Base-by-base conservation (phyloP, 73 alveolate species). In the Blepharisma stoltei region DNA sequence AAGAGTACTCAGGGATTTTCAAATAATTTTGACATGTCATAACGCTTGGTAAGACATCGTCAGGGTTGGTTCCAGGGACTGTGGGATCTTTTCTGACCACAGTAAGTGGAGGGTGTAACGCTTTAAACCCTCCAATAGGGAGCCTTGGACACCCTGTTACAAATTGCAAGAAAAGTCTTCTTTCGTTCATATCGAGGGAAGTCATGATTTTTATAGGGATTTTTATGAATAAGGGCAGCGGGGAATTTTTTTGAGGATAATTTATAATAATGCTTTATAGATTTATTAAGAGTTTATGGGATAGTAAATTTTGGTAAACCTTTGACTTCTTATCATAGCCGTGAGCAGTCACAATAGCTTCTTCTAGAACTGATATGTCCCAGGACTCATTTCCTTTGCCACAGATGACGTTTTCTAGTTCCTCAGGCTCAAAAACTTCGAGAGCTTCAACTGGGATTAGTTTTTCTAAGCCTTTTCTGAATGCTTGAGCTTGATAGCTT, bases 101-200 rank as follows among this genome's bases (percentile, higher is more conserved):
- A 69, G 97, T 93, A 43, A 93, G 71, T 78, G 92, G 92, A 38
- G 98, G 98, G 76, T 81, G 89, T n/a, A 93, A 82, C 6, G 94
- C 68, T 68, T 83, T 78, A 65, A 93, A 90, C 45, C 98, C 98
- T 38, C 98, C 98, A 50, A 87, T 71, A 11, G 98, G 98, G 53
- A 93, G 85, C 75, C 98, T 80, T 0, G 96, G 92, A 46, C 95
- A 81, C 6, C 98, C 98, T 6, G 98, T 93, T n/a, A 91, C 83
- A 82, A 93, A 93, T 68, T 75, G 77, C 38, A 93, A 80, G 88
- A 93, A 93, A 65, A 81, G 53, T 77, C 85, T 90, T 78, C 89
- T 79, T 52, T 86, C 88, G 9, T 84, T 81, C 71, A 70, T 84
- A 44, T 54, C 55, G 46, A 91, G 80, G 21, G 68, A 53, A 6